Evolutionary conservation across 257 asterid species (phyloP), one percentile per base, ranked within the genome.

Genomic region (Thymus mandschuricus): DNA sequence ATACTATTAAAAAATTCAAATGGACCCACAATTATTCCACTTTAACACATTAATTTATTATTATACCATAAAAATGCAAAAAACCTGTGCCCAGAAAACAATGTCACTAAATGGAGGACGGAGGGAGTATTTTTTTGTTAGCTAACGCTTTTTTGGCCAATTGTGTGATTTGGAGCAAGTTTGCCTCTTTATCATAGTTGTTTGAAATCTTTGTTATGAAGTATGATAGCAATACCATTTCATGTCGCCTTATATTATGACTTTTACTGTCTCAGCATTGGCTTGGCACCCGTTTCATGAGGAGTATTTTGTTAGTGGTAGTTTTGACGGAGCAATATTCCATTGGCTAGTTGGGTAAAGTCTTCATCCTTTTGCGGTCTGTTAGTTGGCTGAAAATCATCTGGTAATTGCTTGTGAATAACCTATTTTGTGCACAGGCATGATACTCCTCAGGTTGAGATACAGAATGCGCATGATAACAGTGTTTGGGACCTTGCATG

Each of bases 221-320:
- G 10, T 45, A 43, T 55, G 49, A 61, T 45, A 35, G 64, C 66
- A 29, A 66, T 58, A 28, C 66, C n/a, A 51, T 55, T 56, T 71
- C 69, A 38, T 21, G 27, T 57, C 44, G 2, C 61, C 71, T 43
- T 58, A 46, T 38, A 38, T 50, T 68, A 30, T 73, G 61, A 64
- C 63, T 59, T 72, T 76, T 30, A 66, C 44, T 46, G 59, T 78
- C 69, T 64, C 69, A 93, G 97, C 96, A 62, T 80, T 95, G 93
- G 95, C 99, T 71, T 95, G 99, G 99, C 99, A 95, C 83, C 99
- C 99, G 52, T 95, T 92, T 79, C 96, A 95, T 67, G 99, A 95
- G 78, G 99, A 95, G 52, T 95, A 89, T 84, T 95, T 95, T 77
- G 99, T 89, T 66, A 95, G 99, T 73, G 99, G 99, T 81, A 95